Evolutionary conservation across 140 eudicot genomes (phyloP).

Genomic region (Bidens hawaiensis): DNA sequence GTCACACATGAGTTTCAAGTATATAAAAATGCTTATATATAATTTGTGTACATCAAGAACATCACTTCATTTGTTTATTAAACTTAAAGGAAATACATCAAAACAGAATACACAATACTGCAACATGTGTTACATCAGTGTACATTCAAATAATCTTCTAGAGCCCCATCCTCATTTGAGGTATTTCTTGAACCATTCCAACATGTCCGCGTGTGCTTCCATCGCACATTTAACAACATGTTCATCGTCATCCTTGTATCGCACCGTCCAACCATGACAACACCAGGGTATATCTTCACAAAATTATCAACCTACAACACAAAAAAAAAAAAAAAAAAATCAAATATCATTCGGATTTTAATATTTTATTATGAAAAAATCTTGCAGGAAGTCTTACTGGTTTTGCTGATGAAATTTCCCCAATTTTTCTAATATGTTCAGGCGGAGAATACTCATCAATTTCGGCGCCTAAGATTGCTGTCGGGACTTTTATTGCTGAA

Average conservation of each 20-base stretch:
- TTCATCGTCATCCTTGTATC: too few relatives aligned
- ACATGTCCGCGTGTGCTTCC: slow-evolving; percentile 10
- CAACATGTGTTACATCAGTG: not conserved
- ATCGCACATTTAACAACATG: too few relatives aligned
- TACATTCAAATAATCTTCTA: not conserved
- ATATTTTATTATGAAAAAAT: too few relatives aligned
- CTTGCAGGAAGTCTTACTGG: slow-evolving; percentile 4
- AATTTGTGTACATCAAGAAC: not conserved
- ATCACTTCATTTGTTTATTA: too few relatives aligned
- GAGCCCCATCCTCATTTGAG: slow-evolving; percentile 7
- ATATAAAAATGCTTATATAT: too few relatives aligned
- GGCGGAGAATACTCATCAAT: slow-evolving; percentile 1
- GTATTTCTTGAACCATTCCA: slow-evolving; percentile 20
- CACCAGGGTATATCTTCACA: slow-evolving; percentile 30
- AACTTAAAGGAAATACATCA: not conserved
- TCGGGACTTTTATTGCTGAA: slow-evolving; percentile 24
- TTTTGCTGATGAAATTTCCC: slow-evolving; percentile 12
- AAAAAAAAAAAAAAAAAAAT: too few relatives aligned
- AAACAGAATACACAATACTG: not conserved
- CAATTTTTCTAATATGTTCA: slow-evolving; percentile 1
- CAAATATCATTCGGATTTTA: too few relatives aligned
- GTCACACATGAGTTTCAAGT: not conserved
- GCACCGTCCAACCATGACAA: not conserved
- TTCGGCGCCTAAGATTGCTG: slow-evolving; percentile 21
- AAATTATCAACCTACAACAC: slow-evolving; percentile 14